Conservation (phyloP, 257 asterid species). For the Verbascum thapsus region DNA sequence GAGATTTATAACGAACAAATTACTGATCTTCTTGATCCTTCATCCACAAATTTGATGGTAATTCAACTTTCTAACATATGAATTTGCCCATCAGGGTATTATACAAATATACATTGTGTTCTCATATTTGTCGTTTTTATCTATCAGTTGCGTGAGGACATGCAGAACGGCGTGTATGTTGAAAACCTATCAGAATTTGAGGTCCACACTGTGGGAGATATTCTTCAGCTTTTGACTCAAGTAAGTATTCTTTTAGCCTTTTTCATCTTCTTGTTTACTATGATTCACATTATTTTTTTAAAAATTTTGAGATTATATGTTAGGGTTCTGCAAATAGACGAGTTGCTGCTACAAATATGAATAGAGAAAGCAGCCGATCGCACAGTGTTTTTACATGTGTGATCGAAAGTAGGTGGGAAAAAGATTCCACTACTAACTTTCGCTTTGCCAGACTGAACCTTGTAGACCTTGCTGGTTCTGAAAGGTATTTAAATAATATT, state of each 20-base stretch:
- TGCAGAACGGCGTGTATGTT: constrained; percentile 82
- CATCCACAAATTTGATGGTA: constrained; percentile 93
- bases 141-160: constrained; percentile 84
- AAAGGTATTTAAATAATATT: constrained; percentile 54
- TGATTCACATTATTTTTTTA: constrained; percentile 23
- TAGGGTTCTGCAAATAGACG: constrained; percentile 89
- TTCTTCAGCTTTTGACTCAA: constrained; percentile 86
- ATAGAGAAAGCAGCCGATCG: constrained; percentile 98
- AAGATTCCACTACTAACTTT: constrained; percentile 78
- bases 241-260: constrained; percentile 39
- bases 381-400: constrained; percentile 98
- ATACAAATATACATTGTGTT: constrained; percentile 3
- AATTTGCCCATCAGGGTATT: constrained; percentile 21
- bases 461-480: constrained; percentile 99
- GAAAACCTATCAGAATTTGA: constrained; percentile 93
- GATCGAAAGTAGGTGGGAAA: constrained; percentile 95
- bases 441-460: constrained; percentile 95
- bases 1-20: constrained; percentile 97
- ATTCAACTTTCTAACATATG: constrained; percentile 23
- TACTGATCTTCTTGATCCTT: constrained; percentile 93
- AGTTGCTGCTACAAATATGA: constrained; percentile 98
- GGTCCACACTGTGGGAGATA: constrained; percentile 85
- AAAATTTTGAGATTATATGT: constrained; percentile 28
- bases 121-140: constrained; percentile 32
- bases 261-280: constrained; percentile 13